Evolutionary conservation across 2,329 filamentous ascomycete genomes (phyloP).

Genomic region (Phialemonium atrogriseum): DNA sequence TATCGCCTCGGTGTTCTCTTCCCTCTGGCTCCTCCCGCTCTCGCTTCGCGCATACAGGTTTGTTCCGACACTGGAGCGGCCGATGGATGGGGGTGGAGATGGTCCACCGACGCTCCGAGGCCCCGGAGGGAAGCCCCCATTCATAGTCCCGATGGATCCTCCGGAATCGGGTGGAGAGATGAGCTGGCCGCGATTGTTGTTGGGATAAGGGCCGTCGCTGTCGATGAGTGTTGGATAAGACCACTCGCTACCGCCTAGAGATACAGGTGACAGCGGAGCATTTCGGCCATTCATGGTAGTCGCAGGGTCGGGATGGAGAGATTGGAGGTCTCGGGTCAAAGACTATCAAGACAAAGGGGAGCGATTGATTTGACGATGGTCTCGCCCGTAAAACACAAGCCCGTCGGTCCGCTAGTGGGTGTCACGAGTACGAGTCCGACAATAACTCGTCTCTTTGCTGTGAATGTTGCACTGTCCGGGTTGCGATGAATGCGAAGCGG

Average conservation of each 20-base stretch:
- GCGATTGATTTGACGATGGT: background rate
- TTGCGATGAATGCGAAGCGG: too few species aligned
- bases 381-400: too few species aligned
- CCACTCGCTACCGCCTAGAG: slow-evolving; percentile 78
- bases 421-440: too few species aligned
- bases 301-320: slow-evolving; percentile 12
- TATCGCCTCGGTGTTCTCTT: slow-evolving; percentile 54
- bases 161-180: slow-evolving; percentile 64
- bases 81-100: slow-evolving; percentile 83
- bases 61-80: slow-evolving; percentile 74
- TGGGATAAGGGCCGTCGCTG: slow-evolving; percentile 44
- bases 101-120: slow-evolving; percentile 54
- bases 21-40: slow-evolving; percentile 50
- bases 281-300: slow-evolving; percentile 62
- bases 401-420: too few species aligned
- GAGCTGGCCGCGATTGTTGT: slow-evolving; percentile 49
- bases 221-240: slow-evolving; percentile 53
- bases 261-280: slow-evolving; percentile 74
- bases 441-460: too few species aligned
- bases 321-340: slow-evolving; percentile 14
- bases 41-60: slow-evolving; percentile 59
- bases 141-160: slow-evolving; percentile 52
- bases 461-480: too few species aligned
- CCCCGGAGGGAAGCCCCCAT: slow-evolving; percentile 45
- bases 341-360: too few species aligned